Evolutionary conservation across 2,329 filamentous ascomycete species (phyloP), one percentile per base, ranked within the genome.

Genomic region (Purpureocillium takamizusanense): DNA sequence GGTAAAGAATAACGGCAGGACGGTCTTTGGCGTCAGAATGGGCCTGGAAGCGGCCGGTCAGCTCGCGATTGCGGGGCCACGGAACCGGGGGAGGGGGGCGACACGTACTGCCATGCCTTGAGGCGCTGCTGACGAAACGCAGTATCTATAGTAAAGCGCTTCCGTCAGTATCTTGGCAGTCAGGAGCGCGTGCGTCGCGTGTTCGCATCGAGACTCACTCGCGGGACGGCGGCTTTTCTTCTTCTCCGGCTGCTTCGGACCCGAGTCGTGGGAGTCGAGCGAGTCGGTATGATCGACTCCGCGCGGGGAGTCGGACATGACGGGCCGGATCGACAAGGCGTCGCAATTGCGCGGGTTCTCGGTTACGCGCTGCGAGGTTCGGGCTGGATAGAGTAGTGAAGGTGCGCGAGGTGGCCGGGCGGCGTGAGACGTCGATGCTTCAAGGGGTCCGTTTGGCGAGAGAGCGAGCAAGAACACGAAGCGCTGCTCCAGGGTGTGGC

Each of bases 71-170:
- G 4, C 3, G 12, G 17, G 16, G n/a, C 4, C n/a, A n/a, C 13
- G 12, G 18, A 2, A 14, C 21, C n/a, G 13, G 4, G 7, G 35
- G 28, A 31, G 4, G 8, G 21, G 16, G 15, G 16, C 11, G 18
- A 27, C 31, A 76, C 87, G 65, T 72, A 94, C 83, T 98, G 92
- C 92, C 92, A 98, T 69, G 92, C 92, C 67, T 97, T 95, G 62
- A 98, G 67, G 58, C 92, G 81, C 65, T 98, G 92, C 61, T 98
- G 92, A 53, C 92, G 78, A 60, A 97, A 98, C 10, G 92, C 92
- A 42, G 90, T 97, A 67, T 97, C 87, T 94, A 55, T 10, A 25
- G n/a, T n/a, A n/a, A n/a, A n/a, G n/a, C n/a, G n/a, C n/a, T n/a
- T n/a, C n/a, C n/a, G n/a, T n/a, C n/a, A n/a, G n/a, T n/a, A n/a